A percentile compares a stretch with the other conserved stretches of the same genome.
Conservation (phyloP, 2,329 filamentous ascomycete species). For the Diaporthe ilicicola region DNA sequence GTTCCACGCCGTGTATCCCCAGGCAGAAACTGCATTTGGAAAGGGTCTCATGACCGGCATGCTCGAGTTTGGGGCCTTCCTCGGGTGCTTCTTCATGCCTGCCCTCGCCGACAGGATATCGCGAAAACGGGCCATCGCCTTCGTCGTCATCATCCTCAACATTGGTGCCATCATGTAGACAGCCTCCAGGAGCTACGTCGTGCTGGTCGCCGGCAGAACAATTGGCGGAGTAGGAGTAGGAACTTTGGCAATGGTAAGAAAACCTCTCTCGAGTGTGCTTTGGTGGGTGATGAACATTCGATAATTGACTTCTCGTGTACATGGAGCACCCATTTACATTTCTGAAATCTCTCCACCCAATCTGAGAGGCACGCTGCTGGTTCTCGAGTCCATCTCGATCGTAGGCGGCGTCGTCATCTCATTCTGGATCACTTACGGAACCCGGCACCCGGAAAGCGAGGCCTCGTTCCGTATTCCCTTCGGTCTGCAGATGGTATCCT, state of each 20-base stretch:
- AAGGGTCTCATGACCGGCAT: constrained; percentile 53
- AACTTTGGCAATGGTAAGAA: constrained; percentile 39
- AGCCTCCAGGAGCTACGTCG: constrained; percentile 38
- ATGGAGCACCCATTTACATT: constrained; percentile 42
- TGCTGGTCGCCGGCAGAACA: constrained; percentile 40
- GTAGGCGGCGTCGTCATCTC: constrained; percentile 61
- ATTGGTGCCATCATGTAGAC: constrained; percentile 53
- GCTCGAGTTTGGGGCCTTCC: constrained; percentile 50
- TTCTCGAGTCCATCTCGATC: constrained; percentile 60
- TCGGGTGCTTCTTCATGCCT: constrained; percentile 45
- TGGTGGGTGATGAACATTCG: background rate
- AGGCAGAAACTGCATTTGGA: constrained; percentile 43
- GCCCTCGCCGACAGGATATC: constrained; percentile 51
- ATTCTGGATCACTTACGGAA: constrained; percentile 64
- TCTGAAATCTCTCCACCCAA: constrained; percentile 47
- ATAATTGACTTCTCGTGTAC: background rate
- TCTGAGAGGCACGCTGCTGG: constrained; percentile 49
- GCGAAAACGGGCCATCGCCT: constrained; percentile 51
- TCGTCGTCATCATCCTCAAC: constrained; percentile 49
- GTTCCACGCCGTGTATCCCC: constrained; percentile 49
- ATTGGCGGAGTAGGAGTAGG: constrained; percentile 44
- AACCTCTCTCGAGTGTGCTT: background rate
- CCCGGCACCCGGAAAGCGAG: constrained; percentile 50
- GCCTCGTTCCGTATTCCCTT: constrained; percentile 50
- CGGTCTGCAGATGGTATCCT: constrained; percentile 47